A percentile compares a stretch with the other conserved stretches of the same genome.
phyloP scores from a whole-genome alignment of 2,329 filamentous ascomycete species.

The Cordyceps militaris region DNA sequence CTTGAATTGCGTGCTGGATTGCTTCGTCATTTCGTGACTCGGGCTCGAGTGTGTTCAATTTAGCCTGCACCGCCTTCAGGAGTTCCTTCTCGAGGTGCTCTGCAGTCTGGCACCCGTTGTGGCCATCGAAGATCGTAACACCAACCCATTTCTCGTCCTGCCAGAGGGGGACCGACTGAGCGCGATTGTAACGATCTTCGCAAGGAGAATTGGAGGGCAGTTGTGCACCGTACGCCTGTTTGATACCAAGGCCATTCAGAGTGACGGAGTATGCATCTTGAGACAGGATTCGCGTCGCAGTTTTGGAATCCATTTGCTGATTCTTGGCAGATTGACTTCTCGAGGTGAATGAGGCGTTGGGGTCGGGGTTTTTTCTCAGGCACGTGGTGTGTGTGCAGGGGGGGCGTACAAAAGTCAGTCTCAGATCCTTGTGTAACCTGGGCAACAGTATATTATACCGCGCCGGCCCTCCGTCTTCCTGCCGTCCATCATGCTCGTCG shows the following conservation, averaged over 20 bases:
- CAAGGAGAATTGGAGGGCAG: background rate
- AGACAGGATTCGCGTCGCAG: background rate
- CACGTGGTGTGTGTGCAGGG: constrained; percentile 50
- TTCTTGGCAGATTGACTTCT: no score
- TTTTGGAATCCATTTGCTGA: no score
- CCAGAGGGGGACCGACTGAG: background rate
- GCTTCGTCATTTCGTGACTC: background rate
- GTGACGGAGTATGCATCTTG: background rate
- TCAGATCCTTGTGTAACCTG: no score
- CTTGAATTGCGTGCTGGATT: background rate
- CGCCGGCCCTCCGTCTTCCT: constrained; percentile 46
- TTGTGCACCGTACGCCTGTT: background rate
- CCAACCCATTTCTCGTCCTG: constrained; percentile 23
- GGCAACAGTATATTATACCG: no score
- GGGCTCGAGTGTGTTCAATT: background rate
- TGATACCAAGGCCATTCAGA: background rate
- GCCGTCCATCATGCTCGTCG: constrained; percentile 43
- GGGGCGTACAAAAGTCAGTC: no score
- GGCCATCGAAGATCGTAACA: constrained; percentile 30
- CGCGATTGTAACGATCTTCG: background rate
- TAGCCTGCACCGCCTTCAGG: constrained; percentile 23
- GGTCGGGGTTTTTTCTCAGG: constrained; percentile 51
- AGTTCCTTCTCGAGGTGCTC: constrained; percentile 24
- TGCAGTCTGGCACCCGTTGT: constrained; percentile 30
- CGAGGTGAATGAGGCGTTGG: no score